Conservation (phyloP, 2,329 filamentous ascomycete genomes). For the Claviceps digitariae region DNA sequence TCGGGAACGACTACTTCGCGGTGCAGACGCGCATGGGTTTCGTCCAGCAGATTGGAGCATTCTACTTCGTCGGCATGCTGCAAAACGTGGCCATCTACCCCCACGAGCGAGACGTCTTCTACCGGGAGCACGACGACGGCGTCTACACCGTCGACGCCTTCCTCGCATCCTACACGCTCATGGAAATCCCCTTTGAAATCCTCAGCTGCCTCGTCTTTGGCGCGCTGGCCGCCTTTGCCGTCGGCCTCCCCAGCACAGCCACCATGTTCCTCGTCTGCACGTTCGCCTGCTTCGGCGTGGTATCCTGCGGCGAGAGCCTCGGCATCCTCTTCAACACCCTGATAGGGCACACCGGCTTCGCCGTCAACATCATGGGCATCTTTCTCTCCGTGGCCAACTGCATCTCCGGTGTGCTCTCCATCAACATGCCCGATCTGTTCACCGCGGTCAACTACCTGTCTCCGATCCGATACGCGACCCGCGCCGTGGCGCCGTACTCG, state of each 20-base stretch:
- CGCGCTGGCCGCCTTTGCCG: conserved; percentile 47
- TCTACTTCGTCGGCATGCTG: conserved; percentile 66
- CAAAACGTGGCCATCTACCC: conserved; percentile 68
- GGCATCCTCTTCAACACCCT: conserved; percentile 73
- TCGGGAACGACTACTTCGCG: conserved; percentile 54
- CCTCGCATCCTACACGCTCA: conserved; percentile 52
- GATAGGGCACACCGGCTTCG: conserved; percentile 61
- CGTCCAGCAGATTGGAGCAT: conserved; percentile 55
- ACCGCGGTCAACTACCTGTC: conserved; percentile 57
- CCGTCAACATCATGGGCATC: conserved; percentile 58
- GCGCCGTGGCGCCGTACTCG: conserved; percentile 53
- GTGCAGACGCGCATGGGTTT: conserved; percentile 65
- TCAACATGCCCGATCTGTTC: conserved; percentile 53
- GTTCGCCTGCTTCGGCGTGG: conserved; percentile 60
- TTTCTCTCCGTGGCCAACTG: conserved; percentile 57
- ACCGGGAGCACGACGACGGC: conserved; percentile 60
- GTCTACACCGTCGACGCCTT: conserved; percentile 62
- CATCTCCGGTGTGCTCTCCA: conserved; percentile 58
- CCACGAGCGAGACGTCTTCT: conserved; percentile 59
- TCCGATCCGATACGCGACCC: conserved; percentile 56
- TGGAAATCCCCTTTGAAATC: conserved; percentile 62
- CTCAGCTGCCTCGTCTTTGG: conserved; percentile 52
- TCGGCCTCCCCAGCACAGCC: conserved; percentile 48
- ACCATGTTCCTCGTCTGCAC: conserved; percentile 53
- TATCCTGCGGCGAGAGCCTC: conserved; percentile 60